These are phyloP conservation scores for Amanita jacksonii DNA, from an alignment of 768 basidiomycete species.

Conservation along the genomic window DNA sequence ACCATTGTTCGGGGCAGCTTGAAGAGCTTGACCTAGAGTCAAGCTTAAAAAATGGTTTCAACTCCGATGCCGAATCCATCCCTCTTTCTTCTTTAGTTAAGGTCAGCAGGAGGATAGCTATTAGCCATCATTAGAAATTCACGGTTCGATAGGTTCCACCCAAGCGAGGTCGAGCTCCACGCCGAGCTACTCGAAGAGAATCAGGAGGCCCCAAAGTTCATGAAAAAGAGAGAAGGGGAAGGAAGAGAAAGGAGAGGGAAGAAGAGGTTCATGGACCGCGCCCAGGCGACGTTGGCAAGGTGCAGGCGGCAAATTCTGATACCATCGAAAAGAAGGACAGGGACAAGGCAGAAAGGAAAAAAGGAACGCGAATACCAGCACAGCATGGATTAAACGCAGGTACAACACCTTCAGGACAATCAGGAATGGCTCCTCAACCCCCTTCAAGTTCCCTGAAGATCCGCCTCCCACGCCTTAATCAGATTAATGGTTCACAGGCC, in stretches of 20 bases:
- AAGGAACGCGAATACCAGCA: slow-evolving; percentile 24
- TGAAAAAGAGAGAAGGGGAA: slow-evolving; percentile 27
- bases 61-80: slow-evolving; percentile 5
- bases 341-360: slow-evolving; percentile 18
- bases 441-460: slow-evolving; percentile 43
- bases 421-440: slow-evolving; percentile 16
- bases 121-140: neutral
- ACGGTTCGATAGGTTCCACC: slow-evolving; percentile 3
- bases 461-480: slow-evolving; percentile 40
- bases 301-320: slow-evolving; percentile 1
- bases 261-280: slow-evolving; percentile 23
- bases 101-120: neutral
- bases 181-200: slow-evolving; percentile 22
- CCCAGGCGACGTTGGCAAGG: slow-evolving; percentile 4
- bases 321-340: slow-evolving; percentile 13
- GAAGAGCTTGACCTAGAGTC: slow-evolving; percentile 5
- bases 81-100: neutral
- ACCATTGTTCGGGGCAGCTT: slow-evolving; percentile 9
- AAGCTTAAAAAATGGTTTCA: slow-evolving; percentile 3
- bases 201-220: slow-evolving; percentile 10
- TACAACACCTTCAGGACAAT: slow-evolving; percentile 15
- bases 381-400: slow-evolving; percentile 15
- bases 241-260: slow-evolving; percentile 35
- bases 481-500: slow-evolving; percentile 7
- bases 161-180: slow-evolving; percentile 18